phyloP scores from a whole-genome alignment of 2,329 filamentous ascomycete genomes.

The Kalaharituber pfeilii region DNA sequence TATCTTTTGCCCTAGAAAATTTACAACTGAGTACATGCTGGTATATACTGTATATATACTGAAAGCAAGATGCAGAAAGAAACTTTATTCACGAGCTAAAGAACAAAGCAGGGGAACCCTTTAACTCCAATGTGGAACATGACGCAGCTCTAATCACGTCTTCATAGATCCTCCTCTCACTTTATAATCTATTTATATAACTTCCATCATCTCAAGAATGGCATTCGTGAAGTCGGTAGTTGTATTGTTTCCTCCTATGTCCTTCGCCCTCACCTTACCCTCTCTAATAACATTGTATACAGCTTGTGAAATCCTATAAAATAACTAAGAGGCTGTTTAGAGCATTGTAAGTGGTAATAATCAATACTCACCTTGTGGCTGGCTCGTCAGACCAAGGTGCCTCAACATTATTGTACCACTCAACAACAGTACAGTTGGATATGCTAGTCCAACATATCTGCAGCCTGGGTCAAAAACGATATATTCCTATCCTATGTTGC shows the following conservation, averaged over 20 bases:
- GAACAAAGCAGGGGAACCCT: neutral
- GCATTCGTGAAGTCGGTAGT: constrained; percentile 93
- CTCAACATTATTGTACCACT: constrained; percentile 93
- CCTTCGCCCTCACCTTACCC: constrained; percentile 75
- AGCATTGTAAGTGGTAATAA: no score
- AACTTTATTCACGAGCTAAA: neutral
- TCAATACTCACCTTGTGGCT: constrained; percentile 63
- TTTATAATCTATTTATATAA: constrained; percentile 33
- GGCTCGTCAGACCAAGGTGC: constrained; percentile 96
- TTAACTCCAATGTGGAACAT: no score
- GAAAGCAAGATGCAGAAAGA: no score
- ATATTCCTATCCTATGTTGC: constrained; percentile 98
- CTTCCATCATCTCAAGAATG: constrained; percentile 90
- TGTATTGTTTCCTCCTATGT: constrained; percentile 82
- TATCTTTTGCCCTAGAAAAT: no score
- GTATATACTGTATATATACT: no score
- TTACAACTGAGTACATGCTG: no score
- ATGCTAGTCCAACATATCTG: constrained; percentile 96
- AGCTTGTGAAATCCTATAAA: constrained; percentile 25
- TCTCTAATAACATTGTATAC: constrained; percentile 70
- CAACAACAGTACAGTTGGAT: constrained; percentile 88
- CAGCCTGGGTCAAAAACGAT: constrained; percentile 98
- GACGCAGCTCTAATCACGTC: neutral
- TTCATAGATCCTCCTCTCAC: neutral
- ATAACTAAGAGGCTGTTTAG: no score